Conservation (phyloP, 2,329 filamentous ascomycete genomes). For the Hymenotorrendiella dingleyae region DNA sequence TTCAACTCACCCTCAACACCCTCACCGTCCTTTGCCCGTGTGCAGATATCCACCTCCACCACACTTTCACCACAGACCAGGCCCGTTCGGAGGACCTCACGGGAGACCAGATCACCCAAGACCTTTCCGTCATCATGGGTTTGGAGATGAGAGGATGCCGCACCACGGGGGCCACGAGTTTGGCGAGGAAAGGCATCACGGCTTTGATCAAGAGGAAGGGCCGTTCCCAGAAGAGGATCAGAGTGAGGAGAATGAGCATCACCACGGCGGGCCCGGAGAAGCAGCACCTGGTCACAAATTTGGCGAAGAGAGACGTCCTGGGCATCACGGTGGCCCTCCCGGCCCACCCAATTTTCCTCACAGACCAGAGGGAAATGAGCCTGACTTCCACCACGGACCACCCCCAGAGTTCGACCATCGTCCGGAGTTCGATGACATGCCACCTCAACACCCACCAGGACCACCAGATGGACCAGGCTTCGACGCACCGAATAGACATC, state of each 20-base stretch:
- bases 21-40: conserved; percentile 25
- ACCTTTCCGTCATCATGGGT: neutral
- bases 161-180: neutral
- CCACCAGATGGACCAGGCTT: conserved; percentile 1
- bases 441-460: conserved; percentile 4
- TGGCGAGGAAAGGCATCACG: conserved; percentile 1
- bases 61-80: too few relatives aligned
- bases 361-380: neutral
- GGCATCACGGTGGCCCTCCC: conserved; percentile 5
- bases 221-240: neutral
- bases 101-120: neutral
- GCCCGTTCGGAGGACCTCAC: neutral
- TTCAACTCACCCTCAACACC: conserved; percentile 22
- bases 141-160: neutral
- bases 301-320: too few relatives aligned
- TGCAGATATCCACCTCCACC: conserved; percentile 24
- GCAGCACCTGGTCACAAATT: neutral
- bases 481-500: too few relatives aligned
- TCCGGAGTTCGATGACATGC: conserved; percentile 8
- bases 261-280: neutral
- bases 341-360: too few relatives aligned
- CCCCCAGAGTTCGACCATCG: conserved; percentile 1
- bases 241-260: neutral
- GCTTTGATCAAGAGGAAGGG: neutral
- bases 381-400: neutral